These are phyloP conservation scores for Zygosaccharomyces bailii DNA, from an alignment of 805 yeast genomes.

Conservation along the genomic window DNA sequence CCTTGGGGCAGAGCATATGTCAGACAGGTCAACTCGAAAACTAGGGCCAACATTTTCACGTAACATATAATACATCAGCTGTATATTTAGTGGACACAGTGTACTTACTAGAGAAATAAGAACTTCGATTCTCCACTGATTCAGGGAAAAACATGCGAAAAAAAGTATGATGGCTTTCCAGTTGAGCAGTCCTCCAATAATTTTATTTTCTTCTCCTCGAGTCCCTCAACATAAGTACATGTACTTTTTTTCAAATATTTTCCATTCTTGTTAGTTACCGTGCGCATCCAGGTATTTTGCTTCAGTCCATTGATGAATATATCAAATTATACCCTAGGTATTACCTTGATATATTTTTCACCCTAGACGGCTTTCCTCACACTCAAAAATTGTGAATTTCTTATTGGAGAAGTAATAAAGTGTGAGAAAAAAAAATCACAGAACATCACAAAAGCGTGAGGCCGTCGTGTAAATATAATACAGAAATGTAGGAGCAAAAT, in stretches of 20 bases:
- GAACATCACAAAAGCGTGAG: not conserved
- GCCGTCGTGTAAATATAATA: not conserved
- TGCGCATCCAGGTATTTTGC: not conserved
- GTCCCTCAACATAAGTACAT: not conserved
- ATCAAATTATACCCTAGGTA: too few relatives aligned
- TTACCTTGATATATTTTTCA: conserved; percentile 1
- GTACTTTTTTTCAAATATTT: conserved; percentile 1
- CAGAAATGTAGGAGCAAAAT: not conserved
- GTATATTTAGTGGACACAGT: too few relatives aligned
- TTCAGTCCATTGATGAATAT: not conserved
- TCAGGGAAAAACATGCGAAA: too few relatives aligned
- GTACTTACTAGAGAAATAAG: too few relatives aligned
- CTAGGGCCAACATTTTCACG: too few relatives aligned
- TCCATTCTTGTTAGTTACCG: conserved; percentile 1
- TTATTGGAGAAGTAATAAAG: not conserved
- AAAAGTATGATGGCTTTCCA: not conserved
- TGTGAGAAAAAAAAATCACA: not conserved
- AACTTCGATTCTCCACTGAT: too few relatives aligned
- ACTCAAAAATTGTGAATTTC: not conserved
- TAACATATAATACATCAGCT: too few relatives aligned
- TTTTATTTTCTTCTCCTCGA: not conserved
- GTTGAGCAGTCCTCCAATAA: not conserved
- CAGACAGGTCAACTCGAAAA: too few relatives aligned
- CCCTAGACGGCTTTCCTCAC: not conserved
- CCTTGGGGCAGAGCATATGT: not conserved